Percentiles rank a stretch among this genome's conserved stretches.
Conservation (phyloP, 805 yeast genomes). For the Candida succiphila region DNA sequence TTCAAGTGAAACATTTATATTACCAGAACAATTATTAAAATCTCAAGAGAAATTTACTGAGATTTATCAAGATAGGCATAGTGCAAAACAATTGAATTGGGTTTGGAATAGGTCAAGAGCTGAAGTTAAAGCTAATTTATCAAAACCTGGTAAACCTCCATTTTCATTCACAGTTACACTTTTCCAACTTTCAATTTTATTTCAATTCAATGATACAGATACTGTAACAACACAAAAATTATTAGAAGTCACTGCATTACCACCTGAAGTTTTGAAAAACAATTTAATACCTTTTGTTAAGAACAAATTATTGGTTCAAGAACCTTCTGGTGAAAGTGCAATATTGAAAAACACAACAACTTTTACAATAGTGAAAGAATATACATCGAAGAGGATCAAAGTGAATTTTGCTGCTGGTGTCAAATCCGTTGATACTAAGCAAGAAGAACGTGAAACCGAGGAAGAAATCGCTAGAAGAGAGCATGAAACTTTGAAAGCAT, state of each 20-base stretch:
- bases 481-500: constrained; percentile 70
- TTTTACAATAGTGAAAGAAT: constrained; percentile 68
- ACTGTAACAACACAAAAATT: constrained; percentile 53
- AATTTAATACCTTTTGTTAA: constrained; percentile 73
- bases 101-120: constrained; percentile 91
- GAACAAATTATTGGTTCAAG: constrained; percentile 61
- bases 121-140: constrained; percentile 78
- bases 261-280: constrained; percentile 57
- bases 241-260: constrained; percentile 56
- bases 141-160: constrained; percentile 75
- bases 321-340: constrained; percentile 51
- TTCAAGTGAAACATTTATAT: constrained; percentile 32
- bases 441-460: constrained; percentile 73
- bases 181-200: constrained; percentile 77
- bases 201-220: constrained; percentile 70
- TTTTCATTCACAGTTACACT: constrained; percentile 73
- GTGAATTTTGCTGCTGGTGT: constrained; percentile 52
- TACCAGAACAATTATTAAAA: constrained; percentile 59
- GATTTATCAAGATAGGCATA: constrained; percentile 66
- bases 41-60: constrained; percentile 60
- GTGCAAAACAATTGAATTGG: constrained; percentile 89
- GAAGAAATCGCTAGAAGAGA: constrained; percentile 60
- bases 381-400: constrained; percentile 73
- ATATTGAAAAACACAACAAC: constrained; percentile 42
- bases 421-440: constrained; percentile 43